A percentile compares a stretch with the other conserved stretches of the same genome.
phyloP scores from a whole-genome alignment of 768 basidiomycete species.

The Pleurotus djamor region DNA sequence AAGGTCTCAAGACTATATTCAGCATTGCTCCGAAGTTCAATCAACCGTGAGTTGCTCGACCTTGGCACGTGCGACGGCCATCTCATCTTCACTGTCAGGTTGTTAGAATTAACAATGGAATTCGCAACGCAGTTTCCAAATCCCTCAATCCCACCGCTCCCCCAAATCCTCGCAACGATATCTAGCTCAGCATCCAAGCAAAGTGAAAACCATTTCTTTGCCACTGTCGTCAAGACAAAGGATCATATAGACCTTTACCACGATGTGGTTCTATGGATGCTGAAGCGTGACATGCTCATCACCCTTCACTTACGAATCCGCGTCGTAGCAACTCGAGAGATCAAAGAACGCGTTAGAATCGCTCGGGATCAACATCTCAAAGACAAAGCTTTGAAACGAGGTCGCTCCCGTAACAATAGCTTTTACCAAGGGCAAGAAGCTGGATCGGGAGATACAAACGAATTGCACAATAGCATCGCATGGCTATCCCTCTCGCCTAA shows the following conservation, averaged over 20 bases:
- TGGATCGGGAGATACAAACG: conserved; percentile 16
- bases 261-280: conserved; percentile 88
- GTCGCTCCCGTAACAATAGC: conserved; percentile 10
- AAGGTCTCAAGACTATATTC: conserved; percentile 79
- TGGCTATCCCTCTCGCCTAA: conserved; percentile 60
- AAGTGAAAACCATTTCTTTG: conserved; percentile 74
- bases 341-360: conserved; percentile 70
- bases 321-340: conserved; percentile 70
- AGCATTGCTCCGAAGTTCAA: conserved; percentile 66
- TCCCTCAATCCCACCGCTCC: conserved; percentile 64
- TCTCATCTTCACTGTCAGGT: conserved; percentile 26
- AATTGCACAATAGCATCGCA: conserved; percentile 22
- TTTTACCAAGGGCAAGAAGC: conserved; percentile 14
- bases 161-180: conserved; percentile 71
- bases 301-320: conserved; percentile 86
- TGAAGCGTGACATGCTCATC: conserved; percentile 82
- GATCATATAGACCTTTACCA: conserved; percentile 70
- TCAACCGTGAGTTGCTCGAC: conserved; percentile 45
- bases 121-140: conserved; percentile 64
- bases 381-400: conserved; percentile 8
- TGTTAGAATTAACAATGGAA: conserved; percentile 51
- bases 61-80: neutral
- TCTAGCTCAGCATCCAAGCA: conserved; percentile 67
- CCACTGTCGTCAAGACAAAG: conserved; percentile 69
- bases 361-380: conserved; percentile 27